phyloP scores from a whole-genome alignment of 2,329 filamentous ascomycete genomes.

The Fusarium sp. region DNA sequence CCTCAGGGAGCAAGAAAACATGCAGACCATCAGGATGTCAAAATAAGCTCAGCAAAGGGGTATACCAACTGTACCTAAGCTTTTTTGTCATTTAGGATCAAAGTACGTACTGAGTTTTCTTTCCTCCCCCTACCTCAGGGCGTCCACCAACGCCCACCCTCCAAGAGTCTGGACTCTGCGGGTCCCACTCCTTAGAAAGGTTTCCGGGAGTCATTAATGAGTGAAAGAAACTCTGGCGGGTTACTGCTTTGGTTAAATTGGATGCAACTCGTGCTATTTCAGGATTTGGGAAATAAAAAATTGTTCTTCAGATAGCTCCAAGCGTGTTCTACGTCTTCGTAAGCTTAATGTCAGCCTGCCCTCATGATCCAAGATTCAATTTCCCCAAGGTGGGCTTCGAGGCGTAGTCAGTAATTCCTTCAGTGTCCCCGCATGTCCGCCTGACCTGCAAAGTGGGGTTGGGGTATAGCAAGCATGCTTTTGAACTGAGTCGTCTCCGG shows the following conservation, averaged over 20 bases:
- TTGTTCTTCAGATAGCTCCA: neutral
- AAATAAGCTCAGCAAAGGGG: no score
- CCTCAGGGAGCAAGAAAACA: no score
- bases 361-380: slow-evolving; percentile 17
- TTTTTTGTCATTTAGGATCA: no score
- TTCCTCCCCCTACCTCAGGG: no score
- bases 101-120: no score
- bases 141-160: slow-evolving; percentile 15
- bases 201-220: slow-evolving; percentile 23
- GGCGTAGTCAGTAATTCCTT: slow-evolving; percentile 17
- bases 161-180: slow-evolving; percentile 17
- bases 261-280: neutral
- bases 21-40: no score
- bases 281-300: neutral
- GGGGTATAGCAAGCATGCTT: slow-evolving; percentile 31
- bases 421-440: slow-evolving; percentile 36
- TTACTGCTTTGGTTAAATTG: slow-evolving; percentile 21
- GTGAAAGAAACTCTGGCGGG: slow-evolving; percentile 15
- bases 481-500: slow-evolving; percentile 16
- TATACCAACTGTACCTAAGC: no score
- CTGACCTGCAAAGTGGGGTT: slow-evolving; percentile 43
- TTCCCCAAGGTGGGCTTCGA: slow-evolving; percentile 11
- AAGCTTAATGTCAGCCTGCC: slow-evolving; percentile 11
- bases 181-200: slow-evolving; percentile 22
- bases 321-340: neutral